phyloP scores from a whole-genome alignment of 2,329 filamentous ascomycete species.

The Exophiala bonariae region DNA sequence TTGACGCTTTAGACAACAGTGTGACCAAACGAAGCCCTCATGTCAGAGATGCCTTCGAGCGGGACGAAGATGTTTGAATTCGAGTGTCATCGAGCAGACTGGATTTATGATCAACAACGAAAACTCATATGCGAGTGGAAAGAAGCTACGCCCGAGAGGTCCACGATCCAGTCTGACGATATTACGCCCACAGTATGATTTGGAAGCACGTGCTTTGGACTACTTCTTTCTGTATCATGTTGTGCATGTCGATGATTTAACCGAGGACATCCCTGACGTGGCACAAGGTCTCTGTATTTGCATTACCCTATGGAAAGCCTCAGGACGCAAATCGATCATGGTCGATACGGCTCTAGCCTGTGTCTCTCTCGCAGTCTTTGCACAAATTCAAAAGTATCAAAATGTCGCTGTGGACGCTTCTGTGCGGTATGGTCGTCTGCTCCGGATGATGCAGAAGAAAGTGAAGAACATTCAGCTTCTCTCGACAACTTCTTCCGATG shows the following conservation, averaged over 20 bases:
- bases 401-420: conserved; percentile 30
- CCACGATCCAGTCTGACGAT: conserved; percentile 29
- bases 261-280: conserved; percentile 16
- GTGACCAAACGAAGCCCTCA: conserved; percentile 29
- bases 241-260: conserved; percentile 22
- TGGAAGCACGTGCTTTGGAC: conserved; percentile 28
- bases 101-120: conserved; percentile 28
- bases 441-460: conserved; percentile 8
- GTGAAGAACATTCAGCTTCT: conserved; percentile 14
- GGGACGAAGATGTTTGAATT: conserved; percentile 25
- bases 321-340: conserved; percentile 16
- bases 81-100: conserved; percentile 6
- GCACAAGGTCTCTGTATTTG: conserved; percentile 17
- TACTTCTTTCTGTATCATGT: conserved; percentile 28
- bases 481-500: not conserved
- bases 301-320: conserved; percentile 14
- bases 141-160: conserved; percentile 34
- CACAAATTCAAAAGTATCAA: conserved; percentile 26
- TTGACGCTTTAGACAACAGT: no score
- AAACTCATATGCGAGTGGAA: conserved; percentile 33
- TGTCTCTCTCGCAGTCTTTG: conserved; percentile 32
- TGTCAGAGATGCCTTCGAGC: conserved; percentile 30
- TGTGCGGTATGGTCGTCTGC: conserved; percentile 25
- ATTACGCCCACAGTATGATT: conserved; percentile 22
- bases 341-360: conserved; percentile 33